A percentile compares a stretch with the other conserved stretches of the same genome.
Evolutionary conservation across 768 basidiomycete genomes (phyloP).

Genomic region (Suillus ampliporus): DNA sequence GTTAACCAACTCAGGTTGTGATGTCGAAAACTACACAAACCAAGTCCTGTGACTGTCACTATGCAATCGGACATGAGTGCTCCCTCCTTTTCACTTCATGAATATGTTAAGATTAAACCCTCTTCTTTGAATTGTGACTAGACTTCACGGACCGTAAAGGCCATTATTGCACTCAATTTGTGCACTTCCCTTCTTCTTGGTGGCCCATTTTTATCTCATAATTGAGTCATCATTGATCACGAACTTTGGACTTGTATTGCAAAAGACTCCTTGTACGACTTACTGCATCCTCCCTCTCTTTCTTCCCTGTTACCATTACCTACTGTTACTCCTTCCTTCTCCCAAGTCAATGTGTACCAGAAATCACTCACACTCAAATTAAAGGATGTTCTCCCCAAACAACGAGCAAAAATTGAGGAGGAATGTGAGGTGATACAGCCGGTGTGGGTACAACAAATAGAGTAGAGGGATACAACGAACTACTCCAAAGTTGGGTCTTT

Average conservation of each 20-base stretch:
- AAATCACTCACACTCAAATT: neutral
- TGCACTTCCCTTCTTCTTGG: slow-evolving; percentile 40
- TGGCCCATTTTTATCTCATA: slow-evolving; percentile 38
- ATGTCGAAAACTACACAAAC: slow-evolving; percentile 11
- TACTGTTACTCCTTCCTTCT: neutral
- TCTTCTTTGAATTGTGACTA: slow-evolving; percentile 15
- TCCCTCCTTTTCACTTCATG: slow-evolving; percentile 2
- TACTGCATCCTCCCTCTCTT: slow-evolving; percentile 8
- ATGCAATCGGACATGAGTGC: neutral
- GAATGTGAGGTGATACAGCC: no score
- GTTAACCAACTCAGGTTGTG: slow-evolving; percentile 18
- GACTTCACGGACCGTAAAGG: slow-evolving; percentile 12
- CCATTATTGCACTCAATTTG: slow-evolving; percentile 31
- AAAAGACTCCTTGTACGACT: slow-evolving; percentile 12
- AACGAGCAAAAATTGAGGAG: neutral
- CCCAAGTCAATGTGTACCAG: neutral
- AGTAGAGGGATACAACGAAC: no score
- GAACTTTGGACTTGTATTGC: slow-evolving; percentile 8
- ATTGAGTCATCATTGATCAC: slow-evolving; percentile 41
- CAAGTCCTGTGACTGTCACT: slow-evolving; percentile 13
- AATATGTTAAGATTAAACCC: slow-evolving; percentile 22
- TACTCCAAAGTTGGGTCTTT: no score
- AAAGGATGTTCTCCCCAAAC: neutral
- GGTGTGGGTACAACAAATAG: no score
- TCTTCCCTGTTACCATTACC: neutral